Percentiles rank a stretch among this genome's conserved stretches.
Evolutionary conservation across 495 filamentous ascomycete genomes (phyloP).

Genomic region (Tuber melanosporum): DNA sequence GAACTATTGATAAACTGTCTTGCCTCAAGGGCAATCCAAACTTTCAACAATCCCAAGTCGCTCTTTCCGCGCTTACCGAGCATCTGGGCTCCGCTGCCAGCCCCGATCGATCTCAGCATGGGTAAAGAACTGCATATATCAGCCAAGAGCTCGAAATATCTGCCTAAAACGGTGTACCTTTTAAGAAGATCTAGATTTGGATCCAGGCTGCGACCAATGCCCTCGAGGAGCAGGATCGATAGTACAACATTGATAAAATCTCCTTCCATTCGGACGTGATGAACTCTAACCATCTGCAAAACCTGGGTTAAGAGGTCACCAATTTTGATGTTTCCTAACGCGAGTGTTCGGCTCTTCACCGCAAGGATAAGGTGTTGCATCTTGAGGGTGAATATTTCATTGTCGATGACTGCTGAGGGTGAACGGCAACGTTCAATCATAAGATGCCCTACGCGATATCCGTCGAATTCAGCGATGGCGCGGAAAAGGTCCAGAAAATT

Average conservation of each 20-base stretch:
- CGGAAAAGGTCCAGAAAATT: constrained; percentile 98
- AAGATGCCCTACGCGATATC: constrained; percentile 85
- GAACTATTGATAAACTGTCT: constrained; percentile 80
- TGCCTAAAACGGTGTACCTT: constrained; percentile 49
- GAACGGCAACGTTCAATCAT: constrained; percentile 95
- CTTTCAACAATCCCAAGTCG: constrained; percentile 64
- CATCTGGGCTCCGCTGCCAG: constrained; percentile 63
- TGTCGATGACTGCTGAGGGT: constrained; percentile 76
- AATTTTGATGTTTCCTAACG: constrained; percentile 91
- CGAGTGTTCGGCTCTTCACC: constrained; percentile 84
- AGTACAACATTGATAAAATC: constrained; percentile 99
- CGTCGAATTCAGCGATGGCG: constrained; percentile 92
- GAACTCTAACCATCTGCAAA: constrained; percentile 79
- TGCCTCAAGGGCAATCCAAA: constrained; percentile 89
- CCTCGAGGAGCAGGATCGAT: constrained; percentile 86
- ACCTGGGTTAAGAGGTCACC: constrained; percentile 90
- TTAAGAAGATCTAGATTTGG: constrained; percentile 82
- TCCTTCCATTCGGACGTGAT: constrained; percentile 92
- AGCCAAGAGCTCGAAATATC: constrained; percentile 60
- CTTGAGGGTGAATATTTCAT: constrained; percentile 83
- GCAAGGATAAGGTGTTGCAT: constrained; percentile 93
- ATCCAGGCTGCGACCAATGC: constrained; percentile 82
- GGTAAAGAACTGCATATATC: constrained; percentile 69
- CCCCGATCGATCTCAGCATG: constrained; percentile 80
- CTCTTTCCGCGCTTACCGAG: constrained; percentile 43